Percentiles rank a stretch among this genome's conserved stretches.
Conservation (phyloP, 2,329 filamentous ascomycete species). For the Ambrosiella beaveri region DNA sequence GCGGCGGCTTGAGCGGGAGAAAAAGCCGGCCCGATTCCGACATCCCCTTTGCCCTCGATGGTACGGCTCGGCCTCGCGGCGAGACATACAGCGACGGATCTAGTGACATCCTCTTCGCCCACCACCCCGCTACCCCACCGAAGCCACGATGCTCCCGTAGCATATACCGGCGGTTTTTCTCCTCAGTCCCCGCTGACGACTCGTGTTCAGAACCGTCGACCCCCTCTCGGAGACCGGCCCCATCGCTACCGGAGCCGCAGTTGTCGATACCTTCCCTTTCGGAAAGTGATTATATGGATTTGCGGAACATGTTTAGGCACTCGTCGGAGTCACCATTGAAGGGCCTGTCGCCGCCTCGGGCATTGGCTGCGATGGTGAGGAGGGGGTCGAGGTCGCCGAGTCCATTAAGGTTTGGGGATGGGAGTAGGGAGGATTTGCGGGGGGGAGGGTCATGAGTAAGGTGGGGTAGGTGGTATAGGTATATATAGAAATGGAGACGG, state of each 20-base stretch:
- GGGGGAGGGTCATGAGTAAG: background rate
- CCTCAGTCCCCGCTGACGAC: background rate
- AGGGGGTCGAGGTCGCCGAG: background rate
- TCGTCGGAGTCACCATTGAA: conserved; percentile 5
- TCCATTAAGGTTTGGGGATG: background rate
- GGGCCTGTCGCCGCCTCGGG: background rate
- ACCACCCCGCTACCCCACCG: background rate
- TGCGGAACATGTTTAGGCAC: conserved; percentile 12
- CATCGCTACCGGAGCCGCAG: background rate
- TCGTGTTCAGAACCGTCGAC: background rate
- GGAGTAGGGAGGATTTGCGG: background rate
- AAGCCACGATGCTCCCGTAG: background rate
- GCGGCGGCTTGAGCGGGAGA: no score
- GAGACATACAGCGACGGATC: background rate
- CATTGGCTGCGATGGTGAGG: background rate
- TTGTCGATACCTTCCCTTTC: conserved; percentile 8
- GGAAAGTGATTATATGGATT: conserved; percentile 10
- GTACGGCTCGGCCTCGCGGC: background rate
- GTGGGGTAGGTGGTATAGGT: background rate
- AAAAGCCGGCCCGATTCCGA: background rate
- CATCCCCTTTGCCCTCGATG: background rate
- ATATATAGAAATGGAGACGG: background rate
- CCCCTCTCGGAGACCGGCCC: background rate
- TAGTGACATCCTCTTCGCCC: background rate
- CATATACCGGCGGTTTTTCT: background rate